Evolutionary conservation across 2,329 filamentous ascomycete species (phyloP).

Genomic region (Rutstroemia sp.): DNA sequence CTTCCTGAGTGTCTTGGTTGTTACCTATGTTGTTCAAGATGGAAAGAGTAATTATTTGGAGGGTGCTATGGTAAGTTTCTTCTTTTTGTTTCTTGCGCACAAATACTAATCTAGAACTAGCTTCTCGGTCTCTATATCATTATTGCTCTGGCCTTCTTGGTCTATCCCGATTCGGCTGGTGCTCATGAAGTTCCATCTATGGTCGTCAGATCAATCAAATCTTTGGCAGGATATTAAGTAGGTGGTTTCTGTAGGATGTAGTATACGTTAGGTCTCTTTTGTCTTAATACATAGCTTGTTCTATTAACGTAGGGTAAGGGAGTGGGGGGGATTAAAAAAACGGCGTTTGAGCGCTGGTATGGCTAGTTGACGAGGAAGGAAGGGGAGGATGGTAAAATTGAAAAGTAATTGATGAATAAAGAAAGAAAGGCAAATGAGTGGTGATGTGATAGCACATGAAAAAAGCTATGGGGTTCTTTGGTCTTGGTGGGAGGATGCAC

Average conservation of each 20-base stretch:
- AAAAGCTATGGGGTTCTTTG: too few species aligned
- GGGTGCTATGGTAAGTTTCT: slow-evolving; percentile 51
- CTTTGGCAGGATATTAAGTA: slow-evolving; percentile 8
- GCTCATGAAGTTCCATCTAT: not conserved
- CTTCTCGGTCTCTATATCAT: slow-evolving; percentile 44
- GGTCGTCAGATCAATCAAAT: slow-evolving; percentile 5
- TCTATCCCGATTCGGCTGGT: slow-evolving; percentile 46
- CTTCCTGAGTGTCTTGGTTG: slow-evolving; percentile 66
- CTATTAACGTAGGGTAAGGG: too few species aligned
- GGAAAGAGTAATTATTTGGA: slow-evolving; percentile 83
- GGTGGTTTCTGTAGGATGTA: not conserved
- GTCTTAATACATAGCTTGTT: too few species aligned
- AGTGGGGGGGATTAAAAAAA: not conserved
- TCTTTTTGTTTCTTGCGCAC: too few species aligned
- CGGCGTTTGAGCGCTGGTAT: slow-evolving; percentile 2
- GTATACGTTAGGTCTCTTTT: too few species aligned
- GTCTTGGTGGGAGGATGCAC: too few species aligned
- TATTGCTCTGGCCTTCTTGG: slow-evolving; percentile 52
- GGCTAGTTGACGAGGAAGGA: too few species aligned
- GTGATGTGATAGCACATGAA: too few species aligned
- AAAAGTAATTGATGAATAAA: too few species aligned
- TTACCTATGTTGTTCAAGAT: slow-evolving; percentile 70
- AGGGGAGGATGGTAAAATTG: too few species aligned
- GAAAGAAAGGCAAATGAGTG: too few species aligned
- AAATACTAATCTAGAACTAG: slow-evolving; percentile 38